Evolutionary conservation across 2,329 filamentous ascomycete species (phyloP).

Genomic region (Ophiocordyceps sinensis): DNA sequence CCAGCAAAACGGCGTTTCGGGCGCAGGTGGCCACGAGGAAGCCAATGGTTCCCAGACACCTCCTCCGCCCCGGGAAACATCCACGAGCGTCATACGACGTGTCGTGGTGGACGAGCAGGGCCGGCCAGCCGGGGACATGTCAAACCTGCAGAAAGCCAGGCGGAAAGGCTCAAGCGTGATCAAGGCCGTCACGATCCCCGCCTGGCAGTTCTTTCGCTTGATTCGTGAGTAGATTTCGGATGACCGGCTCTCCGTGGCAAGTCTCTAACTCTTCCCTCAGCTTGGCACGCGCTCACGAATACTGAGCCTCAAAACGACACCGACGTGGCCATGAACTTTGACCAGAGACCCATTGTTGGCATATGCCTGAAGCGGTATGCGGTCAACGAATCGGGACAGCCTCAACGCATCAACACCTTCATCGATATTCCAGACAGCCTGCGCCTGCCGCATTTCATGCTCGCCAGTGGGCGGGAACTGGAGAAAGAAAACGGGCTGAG

Average conservation of each 20-base stretch:
- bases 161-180: conserved; percentile 33
- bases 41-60: conserved; percentile 1
- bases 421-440: conserved; percentile 77
- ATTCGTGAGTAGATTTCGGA: conserved; percentile 50
- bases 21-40: not conserved
- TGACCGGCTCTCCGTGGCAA: not conserved
- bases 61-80: conserved; percentile 26
- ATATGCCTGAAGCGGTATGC: conserved; percentile 84
- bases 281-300: conserved; percentile 62
- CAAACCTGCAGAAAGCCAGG: conserved; percentile 27
- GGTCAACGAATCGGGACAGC: conserved; percentile 53
- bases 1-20: not conserved
- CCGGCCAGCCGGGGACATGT: conserved; percentile 24
- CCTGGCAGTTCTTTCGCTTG: conserved; percentile 93
- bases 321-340: conserved; percentile 81
- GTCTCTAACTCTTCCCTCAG: conserved; percentile 24
- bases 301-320: conserved; percentile 47
- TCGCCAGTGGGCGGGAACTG: conserved; percentile 56
- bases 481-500: conserved; percentile 50
- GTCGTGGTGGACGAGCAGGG: conserved; percentile 38
- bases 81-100: conserved; percentile 48
- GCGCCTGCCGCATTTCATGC: conserved; percentile 79
- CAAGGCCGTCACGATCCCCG: conserved; percentile 87
- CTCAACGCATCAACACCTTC: conserved; percentile 61
- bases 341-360: conserved; percentile 71